Conservation (phyloP, 2,329 filamentous ascomycete species). For the Fusarium udum region DNA sequence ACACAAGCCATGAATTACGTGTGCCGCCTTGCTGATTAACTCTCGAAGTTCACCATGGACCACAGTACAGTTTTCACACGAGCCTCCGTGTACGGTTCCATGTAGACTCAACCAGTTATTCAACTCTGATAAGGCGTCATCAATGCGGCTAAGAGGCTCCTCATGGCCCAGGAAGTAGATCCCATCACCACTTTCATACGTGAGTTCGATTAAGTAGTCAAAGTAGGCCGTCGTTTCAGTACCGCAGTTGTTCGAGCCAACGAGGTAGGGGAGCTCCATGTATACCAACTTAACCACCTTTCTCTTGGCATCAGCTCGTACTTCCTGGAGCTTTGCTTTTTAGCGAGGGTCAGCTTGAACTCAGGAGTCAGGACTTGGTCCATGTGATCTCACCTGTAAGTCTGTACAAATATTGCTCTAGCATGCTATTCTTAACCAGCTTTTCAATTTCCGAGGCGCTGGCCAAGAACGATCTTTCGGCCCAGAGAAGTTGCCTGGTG, state of each 20-base stretch:
- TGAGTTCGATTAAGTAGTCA: accelerated
- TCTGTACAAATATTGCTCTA: accelerated
- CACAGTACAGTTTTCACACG: not conserved
- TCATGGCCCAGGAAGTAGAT: not conserved
- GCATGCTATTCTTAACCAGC: not conserved
- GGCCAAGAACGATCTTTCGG: not conserved
- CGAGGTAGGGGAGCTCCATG: not conserved
- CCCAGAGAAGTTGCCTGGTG: not conserved
- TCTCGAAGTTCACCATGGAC: not conserved
- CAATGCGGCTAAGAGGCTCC: not conserved
- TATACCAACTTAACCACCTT: not conserved
- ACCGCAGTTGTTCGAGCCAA: accelerated
- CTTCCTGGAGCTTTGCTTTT: not conserved
- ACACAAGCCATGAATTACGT: not conserved
- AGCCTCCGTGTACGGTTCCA: not conserved
- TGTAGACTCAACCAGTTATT: not conserved
- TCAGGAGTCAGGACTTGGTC: not conserved
- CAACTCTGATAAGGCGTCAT: not conserved
- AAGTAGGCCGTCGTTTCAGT: not conserved
- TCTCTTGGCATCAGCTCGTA: not conserved
- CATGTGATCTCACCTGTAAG: not conserved
- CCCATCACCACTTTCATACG: no score
- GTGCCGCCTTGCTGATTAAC: not conserved
- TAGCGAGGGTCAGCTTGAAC: not conserved
- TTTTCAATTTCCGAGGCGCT: not conserved